Base-by-base conservation (phyloP, 179 eudicot genomes). In the Spergularia azorica region DNA sequence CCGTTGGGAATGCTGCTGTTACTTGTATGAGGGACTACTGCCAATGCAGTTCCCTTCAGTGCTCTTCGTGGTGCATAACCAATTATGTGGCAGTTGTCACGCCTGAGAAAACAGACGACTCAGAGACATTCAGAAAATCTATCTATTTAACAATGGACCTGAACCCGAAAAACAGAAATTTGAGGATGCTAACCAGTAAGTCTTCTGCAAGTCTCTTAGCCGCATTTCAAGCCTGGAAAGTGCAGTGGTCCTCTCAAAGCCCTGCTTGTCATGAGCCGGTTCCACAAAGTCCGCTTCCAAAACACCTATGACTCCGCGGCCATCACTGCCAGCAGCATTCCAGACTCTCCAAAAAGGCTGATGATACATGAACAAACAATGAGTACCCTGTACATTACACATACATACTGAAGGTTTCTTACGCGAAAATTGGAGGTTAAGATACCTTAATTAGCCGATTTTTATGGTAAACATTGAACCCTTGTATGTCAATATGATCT, bases 311-410 rank as follows among this genome's bases (percentile, higher is more conserved):
- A 93, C 91, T 38, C 97, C 97, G 5, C 96, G 88, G 18, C 97
- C 97, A 78, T 85, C 84, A 86, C 97, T 93, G 73, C 97, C 97
- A 41, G 97, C 89, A 76, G 97, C 90, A 83, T 91, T 93, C 96
- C 97, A 93, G 17, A 93, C 90, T 83, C 96, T 88, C 97, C 96
- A 93, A 63, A 93, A 93, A 57, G 97, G 96, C 92, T 90, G 86
- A 61, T 32, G 54, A 76, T 51, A 20, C 62, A 77, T 67, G 11
- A 52, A 39, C 58, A 20, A 6, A 52, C 74, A 61, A 61, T 21
- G 15, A 39, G 12, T 67, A 55, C 32, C 67, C 12, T 38, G 70
- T 58, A 26, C 10, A 26, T 8, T 20, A 48, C 32, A 52, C 67
- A 6, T 7, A 43, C 48, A 10, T 13, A 26, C 10, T 2, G 26